Evolutionary conservation across 2,329 filamentous ascomycete species (phyloP).

Genomic region (Pestalotiopsis sp.): DNA sequence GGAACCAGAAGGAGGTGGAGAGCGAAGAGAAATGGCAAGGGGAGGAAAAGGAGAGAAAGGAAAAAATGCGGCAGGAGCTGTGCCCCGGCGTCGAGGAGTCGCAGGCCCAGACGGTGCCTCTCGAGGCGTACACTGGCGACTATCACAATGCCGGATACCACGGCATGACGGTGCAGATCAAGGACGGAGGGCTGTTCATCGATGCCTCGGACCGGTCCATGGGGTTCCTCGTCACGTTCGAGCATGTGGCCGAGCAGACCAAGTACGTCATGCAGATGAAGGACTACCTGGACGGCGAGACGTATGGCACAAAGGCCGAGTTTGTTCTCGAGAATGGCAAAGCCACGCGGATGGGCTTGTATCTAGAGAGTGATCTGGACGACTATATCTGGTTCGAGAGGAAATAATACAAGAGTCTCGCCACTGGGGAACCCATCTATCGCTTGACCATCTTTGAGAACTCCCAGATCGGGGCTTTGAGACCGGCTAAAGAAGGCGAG

Average conservation of each 20-base stretch:
- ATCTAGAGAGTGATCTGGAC: slow-evolving; percentile 11
- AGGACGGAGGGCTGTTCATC: slow-evolving; percentile 24
- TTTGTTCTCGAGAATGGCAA: slow-evolving; percentile 22
- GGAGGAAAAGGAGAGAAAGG: slow-evolving; percentile 4
- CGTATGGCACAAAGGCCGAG: slow-evolving; percentile 11
- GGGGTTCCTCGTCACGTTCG: slow-evolving; percentile 20
- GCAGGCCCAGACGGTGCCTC: slow-evolving; percentile 20
- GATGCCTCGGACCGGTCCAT: slow-evolving; percentile 23
- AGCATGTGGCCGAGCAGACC: slow-evolving; percentile 20
- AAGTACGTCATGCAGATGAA: slow-evolving; percentile 18
- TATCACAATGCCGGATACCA: slow-evolving; percentile 27
- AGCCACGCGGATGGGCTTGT: slow-evolving; percentile 20
- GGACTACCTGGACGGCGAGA: background rate
- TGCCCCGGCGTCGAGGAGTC: background rate
- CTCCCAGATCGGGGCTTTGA: background rate
- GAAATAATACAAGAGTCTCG: no score
- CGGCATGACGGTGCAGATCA: slow-evolving; percentile 18
- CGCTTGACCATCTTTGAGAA: background rate
- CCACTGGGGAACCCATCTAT: background rate
- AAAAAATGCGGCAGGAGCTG: background rate
- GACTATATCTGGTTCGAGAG: background rate
- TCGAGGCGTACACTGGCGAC: slow-evolving; percentile 21
- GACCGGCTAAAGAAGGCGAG: background rate
- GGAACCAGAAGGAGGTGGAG: background rate
- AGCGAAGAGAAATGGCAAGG: slow-evolving; percentile 19